Evolutionary conservation across 441 rosid species (phyloP), one percentile per base, ranked within the genome.

Genomic region (Arabidopsis hybrid): DNA sequence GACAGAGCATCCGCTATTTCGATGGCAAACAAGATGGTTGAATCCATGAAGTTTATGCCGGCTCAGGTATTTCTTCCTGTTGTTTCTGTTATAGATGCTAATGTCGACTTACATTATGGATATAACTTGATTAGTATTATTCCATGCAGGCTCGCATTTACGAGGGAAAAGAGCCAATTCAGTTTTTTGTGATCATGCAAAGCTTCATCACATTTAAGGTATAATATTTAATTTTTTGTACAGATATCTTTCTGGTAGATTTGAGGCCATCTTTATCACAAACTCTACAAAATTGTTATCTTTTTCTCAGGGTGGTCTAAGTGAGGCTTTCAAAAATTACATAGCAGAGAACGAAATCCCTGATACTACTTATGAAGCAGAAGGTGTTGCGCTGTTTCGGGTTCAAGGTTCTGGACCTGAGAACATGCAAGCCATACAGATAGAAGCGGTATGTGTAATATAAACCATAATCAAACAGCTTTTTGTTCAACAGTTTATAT

Each of bases 401-500:
- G 83, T 92, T 80, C 97, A 96, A 83, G 99, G 99, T 56, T 83
- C 95, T 69, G 99, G 98, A 83, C 99, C 99, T n/a, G 98, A 96
- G 69, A 87, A 91, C 79, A 93, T 96, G 99, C 99, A 96, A 84
- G 90, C 98, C 14, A 86, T 96, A 79, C 98, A 96, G 90, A 93
- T 93, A 58, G 96, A 96, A 62, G 82, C 97, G 3, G 99, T 96
- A 92, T 68, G 93, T 79, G 12, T 69, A 11, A 3, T 57, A 32
- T 14, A 50, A 50, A 56, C 45, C 43, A 79, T 43, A 6, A 67
- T 14, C 45, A 63, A 77, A 21, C 61, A 32, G n/a, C 6, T 17
- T 36, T 26, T 36, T 29, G 47, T 67, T 59, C 57, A 60, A 36
- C 51, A 45, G 58, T 11, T 52, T 42, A 16, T 45, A 65, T 16